Evolutionary conservation across 176 grass and related monocot genomes (phyloP), one percentile per base, ranked within the genome.

Genomic region (Zoysia pacifica): DNA sequence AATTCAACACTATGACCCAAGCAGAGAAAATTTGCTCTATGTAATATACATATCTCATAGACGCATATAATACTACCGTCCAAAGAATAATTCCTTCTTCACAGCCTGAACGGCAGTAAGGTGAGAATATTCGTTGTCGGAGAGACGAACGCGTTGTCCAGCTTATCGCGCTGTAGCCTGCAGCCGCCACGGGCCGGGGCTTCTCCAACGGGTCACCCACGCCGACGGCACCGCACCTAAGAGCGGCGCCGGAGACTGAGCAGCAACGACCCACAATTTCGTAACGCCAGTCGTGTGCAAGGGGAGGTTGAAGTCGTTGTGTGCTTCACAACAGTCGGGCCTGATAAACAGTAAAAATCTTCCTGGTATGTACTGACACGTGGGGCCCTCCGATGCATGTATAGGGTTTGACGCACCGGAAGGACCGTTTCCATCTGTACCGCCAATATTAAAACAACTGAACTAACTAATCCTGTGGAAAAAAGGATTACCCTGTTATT

Each of bases 401-500:
- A 67, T 28, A 28, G 35, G 49, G 56, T 79, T 73, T 59, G 59
- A 73, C 76, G 79, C 58, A 54, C 48, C 48, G 42, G 68, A 20
- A 19, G 39, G 74, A 80, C 50, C 3, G 13, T 43, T 69, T 36
- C 46, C n/a, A 61, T 75, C 69, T 76, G 65, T 80, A 71, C 52
- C 41, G 28, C 15, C 20, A 63, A 49, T 88, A 75, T 75, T 76
- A 80, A 85, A 85, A 67, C 78, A 77, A 46, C 87, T 67, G 72
- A 77, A 46, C 82, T 46, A 89, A 85, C 77, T 77, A 89, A 85
- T 81, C 78, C 60, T 78, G 63, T 77, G 64, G 82, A 6, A 69
- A 48, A 79, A 85, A 60, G 77, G 28, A 85, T 72, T 85, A 66
- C 72, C 28, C 82, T 85, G 61, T 44, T 74, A 7, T 84, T 41